Conservation (phyloP, 2,329 filamentous ascomycete species). For the Stagonosporopsis vannaccii region DNA sequence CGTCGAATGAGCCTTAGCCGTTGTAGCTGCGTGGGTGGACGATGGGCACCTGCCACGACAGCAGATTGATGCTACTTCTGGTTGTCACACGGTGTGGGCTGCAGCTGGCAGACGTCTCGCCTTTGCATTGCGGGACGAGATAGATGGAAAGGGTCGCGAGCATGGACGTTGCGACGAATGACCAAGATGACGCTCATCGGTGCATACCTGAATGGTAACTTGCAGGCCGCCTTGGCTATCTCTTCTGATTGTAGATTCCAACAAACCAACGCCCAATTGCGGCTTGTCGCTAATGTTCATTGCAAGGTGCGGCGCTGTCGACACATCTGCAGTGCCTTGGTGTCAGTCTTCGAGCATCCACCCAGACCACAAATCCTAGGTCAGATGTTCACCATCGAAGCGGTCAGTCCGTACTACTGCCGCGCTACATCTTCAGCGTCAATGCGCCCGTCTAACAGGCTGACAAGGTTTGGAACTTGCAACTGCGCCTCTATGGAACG, state of each 20-base stretch:
- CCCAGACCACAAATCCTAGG: background rate
- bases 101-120: slow-evolving; percentile 12
- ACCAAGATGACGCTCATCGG: slow-evolving; percentile 7
- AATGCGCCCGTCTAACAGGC: slow-evolving; percentile 9
- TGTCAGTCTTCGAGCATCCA: background rate
- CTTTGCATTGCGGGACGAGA: background rate
- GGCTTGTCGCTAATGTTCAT: background rate
- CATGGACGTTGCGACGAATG: slow-evolving; percentile 2
- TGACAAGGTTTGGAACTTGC: slow-evolving; percentile 6
- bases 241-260: background rate
- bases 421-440: slow-evolving; percentile 13
- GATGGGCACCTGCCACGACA: background rate
- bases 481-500: slow-evolving; percentile 8
- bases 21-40: slow-evolving; percentile 4
- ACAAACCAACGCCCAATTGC: background rate
- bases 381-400: slow-evolving; percentile 5
- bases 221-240: slow-evolving; percentile 2
- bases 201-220: slow-evolving; percentile 4
- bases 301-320: background rate
- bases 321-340: background rate
- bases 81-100: slow-evolving; percentile 8
- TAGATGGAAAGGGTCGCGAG: slow-evolving; percentile 3
- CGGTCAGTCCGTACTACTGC: slow-evolving; percentile 3
- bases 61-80: slow-evolving; percentile 2
- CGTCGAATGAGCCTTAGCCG: background rate